These are phyloP conservation scores for Ramaria sp. DNA, from an alignment of 768 basidiomycete genomes.

Conservation along the genomic window DNA sequence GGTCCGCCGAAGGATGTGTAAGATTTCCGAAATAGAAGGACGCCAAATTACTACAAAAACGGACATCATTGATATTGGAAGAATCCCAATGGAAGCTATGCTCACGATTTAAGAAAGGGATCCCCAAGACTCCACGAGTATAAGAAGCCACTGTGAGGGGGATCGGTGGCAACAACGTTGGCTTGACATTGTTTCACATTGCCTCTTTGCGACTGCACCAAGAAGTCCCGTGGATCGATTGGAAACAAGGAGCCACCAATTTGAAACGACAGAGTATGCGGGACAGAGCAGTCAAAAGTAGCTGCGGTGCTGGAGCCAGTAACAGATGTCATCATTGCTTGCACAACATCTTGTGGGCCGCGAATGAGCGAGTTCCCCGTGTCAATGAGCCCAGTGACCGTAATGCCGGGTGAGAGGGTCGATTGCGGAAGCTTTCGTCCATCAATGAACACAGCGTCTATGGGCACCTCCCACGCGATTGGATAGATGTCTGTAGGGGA, in stretches of 20 bases:
- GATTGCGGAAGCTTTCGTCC: slow-evolving; percentile 51
- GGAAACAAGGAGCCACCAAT: slow-evolving; percentile 63
- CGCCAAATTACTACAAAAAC: slow-evolving; percentile 39
- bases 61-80: background rate
- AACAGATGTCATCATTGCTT: slow-evolving; percentile 31
- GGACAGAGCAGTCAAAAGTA: slow-evolving; percentile 44
- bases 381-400: slow-evolving; percentile 57
- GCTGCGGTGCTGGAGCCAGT: slow-evolving; percentile 23
- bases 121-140: slow-evolving; percentile 73
- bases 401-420: slow-evolving; percentile 33
- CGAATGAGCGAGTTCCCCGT: slow-evolving; percentile 74
- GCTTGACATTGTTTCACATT: slow-evolving; percentile 30
- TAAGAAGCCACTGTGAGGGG: slow-evolving; percentile 47
- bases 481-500: slow-evolving; percentile 46
- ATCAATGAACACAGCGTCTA: slow-evolving; percentile 67
- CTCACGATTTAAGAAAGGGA: slow-evolving; percentile 65
- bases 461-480: slow-evolving; percentile 58
- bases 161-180: slow-evolving; percentile 52
- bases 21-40: slow-evolving; percentile 68
- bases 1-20: slow-evolving; percentile 53
- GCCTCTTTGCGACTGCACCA: slow-evolving; percentile 22
- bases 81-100: background rate
- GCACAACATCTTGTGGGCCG: slow-evolving; percentile 57
- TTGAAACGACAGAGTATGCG: slow-evolving; percentile 55
- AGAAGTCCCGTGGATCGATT: slow-evolving; percentile 67